A percentile compares a stretch with the other conserved stretches of the same genome.
These are phyloP conservation scores for Talaromyces albobiverticillius DNA, from an alignment of 2,329 filamentous ascomycete genomes.

Conservation along the genomic window DNA sequence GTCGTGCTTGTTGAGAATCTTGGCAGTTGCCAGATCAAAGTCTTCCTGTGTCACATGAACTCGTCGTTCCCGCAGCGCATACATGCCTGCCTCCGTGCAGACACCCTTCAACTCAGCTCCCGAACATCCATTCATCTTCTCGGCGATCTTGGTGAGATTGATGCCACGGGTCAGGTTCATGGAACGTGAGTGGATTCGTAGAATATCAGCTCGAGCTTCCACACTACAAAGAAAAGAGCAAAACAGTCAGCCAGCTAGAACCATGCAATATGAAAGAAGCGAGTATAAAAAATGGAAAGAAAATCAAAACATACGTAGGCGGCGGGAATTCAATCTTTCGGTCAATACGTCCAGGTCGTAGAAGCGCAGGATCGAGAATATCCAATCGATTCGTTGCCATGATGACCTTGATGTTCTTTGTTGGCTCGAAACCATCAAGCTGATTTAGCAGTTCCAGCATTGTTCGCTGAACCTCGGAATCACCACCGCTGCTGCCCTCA, in stretches of 20 bases:
- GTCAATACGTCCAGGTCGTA: slow-evolving; percentile 96
- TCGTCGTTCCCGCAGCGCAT: slow-evolving; percentile 86
- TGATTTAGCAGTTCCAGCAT: slow-evolving; percentile 99
- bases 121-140: slow-evolving; percentile 99
- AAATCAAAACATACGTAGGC: slow-evolving; percentile 59
- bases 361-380: slow-evolving; percentile 89
- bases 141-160: slow-evolving; percentile 95
- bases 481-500: slow-evolving; percentile 89
- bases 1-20: slow-evolving; percentile 99
- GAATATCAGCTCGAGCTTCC: slow-evolving; percentile 93
- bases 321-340: slow-evolving; percentile 98
- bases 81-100: slow-evolving; percentile 98
- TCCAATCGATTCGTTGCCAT: slow-evolving; percentile 99
- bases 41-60: slow-evolving; percentile 99
- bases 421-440: slow-evolving; percentile 96
- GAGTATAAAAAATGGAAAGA: not conserved
- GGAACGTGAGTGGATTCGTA: slow-evolving; percentile 94
- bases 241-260: slow-evolving; percentile 13
- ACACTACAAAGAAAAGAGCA: slow-evolving; percentile 46
- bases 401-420: slow-evolving; percentile 99
- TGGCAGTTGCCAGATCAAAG: slow-evolving; percentile 96
- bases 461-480: slow-evolving; percentile 96
- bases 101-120: slow-evolving; percentile 98
- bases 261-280: slow-evolving; percentile 18
- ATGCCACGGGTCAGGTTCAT: slow-evolving; percentile 99